phyloP scores from a whole-genome alignment of 2,329 filamentous ascomycete species.

The Pseudogymnoascus sp. region DNA sequence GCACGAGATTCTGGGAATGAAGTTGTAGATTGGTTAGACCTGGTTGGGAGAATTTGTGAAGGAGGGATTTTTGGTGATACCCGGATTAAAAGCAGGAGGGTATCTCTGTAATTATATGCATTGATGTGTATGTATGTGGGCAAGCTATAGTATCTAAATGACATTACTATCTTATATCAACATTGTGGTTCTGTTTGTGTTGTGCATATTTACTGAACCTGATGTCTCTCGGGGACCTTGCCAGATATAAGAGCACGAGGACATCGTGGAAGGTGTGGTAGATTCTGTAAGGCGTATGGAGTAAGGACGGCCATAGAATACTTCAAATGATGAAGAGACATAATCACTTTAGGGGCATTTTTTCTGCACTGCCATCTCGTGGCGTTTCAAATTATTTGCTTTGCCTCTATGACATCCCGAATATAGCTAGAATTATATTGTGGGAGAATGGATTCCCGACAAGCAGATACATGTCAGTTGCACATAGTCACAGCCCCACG shows the following conservation, averaged over 20 bases:
- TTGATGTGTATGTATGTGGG: background rate
- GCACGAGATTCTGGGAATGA: slow-evolving; percentile 89
- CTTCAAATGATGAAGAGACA: too few relatives aligned
- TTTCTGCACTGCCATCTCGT: too few relatives aligned
- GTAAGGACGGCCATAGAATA: too few relatives aligned
- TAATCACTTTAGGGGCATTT: too few relatives aligned
- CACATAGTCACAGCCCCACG: background rate
- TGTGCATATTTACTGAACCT: background rate
- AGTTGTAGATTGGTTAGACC: slow-evolving; percentile 50
- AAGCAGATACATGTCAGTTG: background rate
- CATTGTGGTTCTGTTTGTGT: background rate
- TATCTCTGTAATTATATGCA: slow-evolving; percentile 6
- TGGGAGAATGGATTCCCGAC: background rate
- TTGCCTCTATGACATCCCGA: background rate
- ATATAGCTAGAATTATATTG: background rate
- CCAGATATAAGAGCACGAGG: background rate
- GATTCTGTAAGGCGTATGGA: too few relatives aligned
- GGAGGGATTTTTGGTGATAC: background rate
- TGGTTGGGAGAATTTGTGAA: background rate
- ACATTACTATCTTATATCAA: background rate
- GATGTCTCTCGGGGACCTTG: background rate
- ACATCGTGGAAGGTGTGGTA: background rate
- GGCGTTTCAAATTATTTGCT: background rate
- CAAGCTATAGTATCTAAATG: slow-evolving; percentile 1
- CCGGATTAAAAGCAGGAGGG: slow-evolving; percentile 3